Evolutionary conservation across 1,139 yeast genomes (phyloP), one percentile per base, ranked within the genome.

Genomic region (Kluyveromyces marxianus): DNA sequence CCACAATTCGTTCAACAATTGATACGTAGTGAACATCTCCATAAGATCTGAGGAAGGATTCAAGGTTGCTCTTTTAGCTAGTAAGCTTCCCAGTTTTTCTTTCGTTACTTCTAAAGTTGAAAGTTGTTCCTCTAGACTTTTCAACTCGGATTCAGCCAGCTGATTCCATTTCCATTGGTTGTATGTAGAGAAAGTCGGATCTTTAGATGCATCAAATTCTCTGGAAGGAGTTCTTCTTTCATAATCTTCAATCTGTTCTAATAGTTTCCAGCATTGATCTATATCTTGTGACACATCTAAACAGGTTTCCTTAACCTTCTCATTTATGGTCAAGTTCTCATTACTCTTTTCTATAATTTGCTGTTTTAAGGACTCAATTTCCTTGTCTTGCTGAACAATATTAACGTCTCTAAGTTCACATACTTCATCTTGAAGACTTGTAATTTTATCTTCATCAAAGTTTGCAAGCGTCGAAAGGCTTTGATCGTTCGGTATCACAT

Each of bases 401-500:
- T 50, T 48, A 4, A 48, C 52, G 21, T 49, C 47, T 39, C 55
- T 54, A 35, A 57, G 33, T n/a, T 49, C 41, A 10, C 45, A 35
- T 3, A 61, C 60, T 31, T 54, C 53, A 10, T 50, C 44, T 26
- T 54, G 50, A 21, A 61, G 42, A 10, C 48, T 41, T 27, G 50
- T 45, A 41, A 48, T 57, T 31, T 49, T 49, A 14, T 56, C 51
- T 45, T 61, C 63, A 24, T 53, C 47, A 25, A 48, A 49, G 2
- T 62, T 50, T 6, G 52, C 46, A 2, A 60, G 38, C 14, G 54
- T 51, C 35, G 54, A 39, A 6, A 50, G 42, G n/a, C 25, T 25
- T 14, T 52, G 53, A 8, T 55, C 46, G 3, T 58, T 51, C 6
- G 62, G 56, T 21, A 62, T 52, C 1, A 62, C 60, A 32, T 56